Evolutionary conservation across 2,329 filamentous ascomycete genomes (phyloP).

Genomic region (Sordariomycetes sp.): DNA sequence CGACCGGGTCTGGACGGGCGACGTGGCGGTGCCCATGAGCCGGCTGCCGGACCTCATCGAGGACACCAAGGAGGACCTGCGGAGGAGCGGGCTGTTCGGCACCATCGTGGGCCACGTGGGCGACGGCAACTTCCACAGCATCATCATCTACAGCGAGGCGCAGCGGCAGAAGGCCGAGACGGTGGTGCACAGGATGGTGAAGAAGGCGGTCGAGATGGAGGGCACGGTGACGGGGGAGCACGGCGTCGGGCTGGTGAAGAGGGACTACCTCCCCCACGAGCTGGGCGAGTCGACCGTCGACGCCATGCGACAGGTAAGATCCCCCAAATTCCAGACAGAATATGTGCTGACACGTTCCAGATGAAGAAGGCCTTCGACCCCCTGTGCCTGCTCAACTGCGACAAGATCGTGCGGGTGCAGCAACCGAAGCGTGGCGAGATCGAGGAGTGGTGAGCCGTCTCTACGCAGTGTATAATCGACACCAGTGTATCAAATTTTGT

Average conservation of each 20-base stretch:
- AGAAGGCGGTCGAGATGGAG: constrained; percentile 75
- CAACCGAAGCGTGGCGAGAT: constrained; percentile 31
- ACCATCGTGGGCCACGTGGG: constrained; percentile 64
- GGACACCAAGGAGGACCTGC: constrained; percentile 47
- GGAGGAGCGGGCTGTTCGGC: constrained; percentile 30
- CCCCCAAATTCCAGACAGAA: neutral
- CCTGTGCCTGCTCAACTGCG: constrained; percentile 58
- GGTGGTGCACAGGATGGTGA: constrained; percentile 76
- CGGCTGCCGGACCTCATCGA: constrained; percentile 67
- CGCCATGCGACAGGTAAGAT: constrained; percentile 66
- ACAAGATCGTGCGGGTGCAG: constrained; percentile 59
- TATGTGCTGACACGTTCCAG: constrained; percentile 24
- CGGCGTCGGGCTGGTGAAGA: constrained; percentile 75
- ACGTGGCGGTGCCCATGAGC: constrained; percentile 77
- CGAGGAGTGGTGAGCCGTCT: constrained; percentile 34
- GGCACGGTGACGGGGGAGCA: constrained; percentile 83
- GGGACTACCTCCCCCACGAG: constrained; percentile 74
- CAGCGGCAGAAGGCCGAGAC: constrained; percentile 59
- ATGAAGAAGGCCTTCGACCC: constrained; percentile 77
- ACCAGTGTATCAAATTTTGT: too few relatives aligned
- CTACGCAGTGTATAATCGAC: too few relatives aligned
- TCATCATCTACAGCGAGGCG: constrained; percentile 52
- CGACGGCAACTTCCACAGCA: constrained; percentile 72
- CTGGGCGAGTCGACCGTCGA: constrained; percentile 67
- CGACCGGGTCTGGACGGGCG: constrained; percentile 78